Percentiles rank a stretch among this genome's conserved stretches.
These are phyloP conservation scores for Leishmania tarentolae DNA, from an alignment of 208 protist species.

Conservation along the genomic window DNA sequence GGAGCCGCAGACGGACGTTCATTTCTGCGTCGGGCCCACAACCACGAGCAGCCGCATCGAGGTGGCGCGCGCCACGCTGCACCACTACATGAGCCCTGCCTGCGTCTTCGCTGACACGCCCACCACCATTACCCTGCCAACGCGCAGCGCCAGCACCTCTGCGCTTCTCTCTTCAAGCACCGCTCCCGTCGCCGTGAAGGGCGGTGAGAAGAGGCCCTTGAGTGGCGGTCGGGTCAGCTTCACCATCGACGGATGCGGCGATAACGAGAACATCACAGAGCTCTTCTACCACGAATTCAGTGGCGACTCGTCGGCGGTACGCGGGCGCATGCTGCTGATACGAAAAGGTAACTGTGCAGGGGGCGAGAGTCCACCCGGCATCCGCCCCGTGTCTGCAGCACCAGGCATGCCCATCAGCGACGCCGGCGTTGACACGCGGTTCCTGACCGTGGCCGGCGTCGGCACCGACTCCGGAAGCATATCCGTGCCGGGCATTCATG, in stretches of 20 bases:
- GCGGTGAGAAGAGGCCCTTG: background rate
- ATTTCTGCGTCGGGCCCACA: constrained; percentile 22
- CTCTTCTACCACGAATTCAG: constrained; percentile 23
- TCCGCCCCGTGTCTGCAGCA: constrained; percentile 32
- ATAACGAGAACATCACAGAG: constrained; percentile 8
- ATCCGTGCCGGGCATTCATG: background rate
- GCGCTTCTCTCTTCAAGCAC: constrained; percentile 12
- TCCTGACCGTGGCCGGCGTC: background rate
- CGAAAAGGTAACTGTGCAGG: constrained; percentile 2
- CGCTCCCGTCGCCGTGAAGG: background rate
- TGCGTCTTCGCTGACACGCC: constrained; percentile 42
- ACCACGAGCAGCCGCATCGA: constrained; percentile 22
- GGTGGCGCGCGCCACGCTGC: constrained; percentile 29
- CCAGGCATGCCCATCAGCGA: constrained; percentile 36
- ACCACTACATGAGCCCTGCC: constrained; percentile 47
- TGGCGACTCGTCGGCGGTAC: constrained; percentile 23
- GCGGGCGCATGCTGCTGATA: constrained; percentile 28
- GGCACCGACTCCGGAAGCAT: constrained; percentile 18
- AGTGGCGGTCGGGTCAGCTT: background rate
- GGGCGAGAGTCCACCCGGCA: constrained; percentile 19
- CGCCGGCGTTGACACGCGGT: constrained; percentile 39
- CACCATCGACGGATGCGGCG: constrained; percentile 4
- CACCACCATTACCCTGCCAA: constrained; percentile 15
- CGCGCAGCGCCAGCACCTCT: background rate
- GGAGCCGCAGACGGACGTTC: constrained; percentile 5